A percentile compares a stretch with the other conserved stretches of the same genome.
Evolutionary conservation across 2,329 filamentous ascomycete species (phyloP).

Genomic region (Phialophora tarda): DNA sequence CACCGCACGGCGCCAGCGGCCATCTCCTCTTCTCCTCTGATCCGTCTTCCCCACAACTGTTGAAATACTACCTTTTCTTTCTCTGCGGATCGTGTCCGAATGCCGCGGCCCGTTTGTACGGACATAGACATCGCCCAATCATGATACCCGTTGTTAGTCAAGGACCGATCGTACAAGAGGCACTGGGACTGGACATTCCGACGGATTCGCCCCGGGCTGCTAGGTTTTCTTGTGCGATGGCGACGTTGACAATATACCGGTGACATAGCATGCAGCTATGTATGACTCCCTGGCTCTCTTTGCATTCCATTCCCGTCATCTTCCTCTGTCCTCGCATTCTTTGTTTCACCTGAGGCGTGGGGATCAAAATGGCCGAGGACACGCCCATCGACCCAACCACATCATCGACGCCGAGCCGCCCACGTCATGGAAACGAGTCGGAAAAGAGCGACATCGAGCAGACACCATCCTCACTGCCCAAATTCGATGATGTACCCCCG

Average conservation of each 20-base stretch:
- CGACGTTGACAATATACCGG: neutral
- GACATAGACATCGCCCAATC: neutral
- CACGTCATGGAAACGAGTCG: slow-evolving; percentile 22
- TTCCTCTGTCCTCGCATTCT: neutral
- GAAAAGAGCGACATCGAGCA: slow-evolving; percentile 32
- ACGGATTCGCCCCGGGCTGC: slow-evolving; percentile 10
- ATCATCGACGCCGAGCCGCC: slow-evolving; percentile 1
- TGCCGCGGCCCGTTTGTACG: neutral
- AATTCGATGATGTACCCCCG: slow-evolving; percentile 45
- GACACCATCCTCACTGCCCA: slow-evolving; percentile 23
- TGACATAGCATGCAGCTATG: slow-evolving; percentile 3
- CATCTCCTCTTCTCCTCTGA: slow-evolving; percentile 2
- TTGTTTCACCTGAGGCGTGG: neutral
- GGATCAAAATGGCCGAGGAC: slow-evolving; percentile 24
- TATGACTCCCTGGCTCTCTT: neutral
- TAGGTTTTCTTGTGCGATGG: neutral
- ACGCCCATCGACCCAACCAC: slow-evolving; percentile 13
- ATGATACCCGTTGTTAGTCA: slow-evolving; percentile 1
- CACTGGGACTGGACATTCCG: neutral
- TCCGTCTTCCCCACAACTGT: slow-evolving; percentile 1
- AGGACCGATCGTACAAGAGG: neutral
- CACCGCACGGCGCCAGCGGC: neutral
- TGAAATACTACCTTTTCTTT: neutral
- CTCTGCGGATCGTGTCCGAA: neutral
- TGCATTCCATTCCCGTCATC: neutral